A percentile compares a stretch with the other conserved stretches of the same genome.
Conservation (phyloP, 2,329 filamentous ascomycete species). For the Fusarium sp. region DNA sequence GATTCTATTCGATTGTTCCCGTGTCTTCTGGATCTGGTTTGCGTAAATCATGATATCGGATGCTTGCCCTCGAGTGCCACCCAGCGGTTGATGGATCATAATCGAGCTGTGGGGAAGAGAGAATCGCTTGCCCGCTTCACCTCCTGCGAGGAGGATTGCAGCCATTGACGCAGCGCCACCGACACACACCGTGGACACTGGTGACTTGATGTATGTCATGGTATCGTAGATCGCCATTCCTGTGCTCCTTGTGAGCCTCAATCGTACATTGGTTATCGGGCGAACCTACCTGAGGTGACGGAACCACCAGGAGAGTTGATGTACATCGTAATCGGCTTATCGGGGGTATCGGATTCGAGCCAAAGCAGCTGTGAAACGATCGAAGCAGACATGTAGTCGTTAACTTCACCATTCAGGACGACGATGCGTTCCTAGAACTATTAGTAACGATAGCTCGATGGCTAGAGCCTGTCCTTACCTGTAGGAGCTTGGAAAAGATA, state of each 20-base stretch:
- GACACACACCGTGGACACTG: constrained; percentile 93
- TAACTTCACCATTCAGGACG: constrained; percentile 90
- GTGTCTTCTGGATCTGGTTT: constrained; percentile 90
- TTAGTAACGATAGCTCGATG: constrained; percentile 19
- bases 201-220: constrained; percentile 94
- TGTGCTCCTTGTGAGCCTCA: constrained; percentile 23
- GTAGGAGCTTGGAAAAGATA: constrained; percentile 82
- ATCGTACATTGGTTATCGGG: background rate
- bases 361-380: constrained; percentile 96
- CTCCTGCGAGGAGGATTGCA: constrained; percentile 85
- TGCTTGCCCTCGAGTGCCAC: constrained; percentile 72
- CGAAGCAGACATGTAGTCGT: constrained; percentile 90
- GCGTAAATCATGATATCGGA: constrained; percentile 96
- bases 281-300: constrained; percentile 71
- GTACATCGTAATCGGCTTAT: constrained; percentile 96
- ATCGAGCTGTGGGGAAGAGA: constrained; percentile 93
- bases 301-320: constrained; percentile 97
- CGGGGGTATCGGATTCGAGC: constrained; percentile 95
- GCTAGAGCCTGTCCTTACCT: constrained; percentile 58
- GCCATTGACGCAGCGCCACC: constrained; percentile 97
- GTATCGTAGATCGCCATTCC: constrained; percentile 96
- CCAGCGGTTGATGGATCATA: constrained; percentile 97
- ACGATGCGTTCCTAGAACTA: constrained; percentile 82
- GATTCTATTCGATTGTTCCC: constrained; percentile 88
- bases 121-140: constrained; percentile 84